Evolutionary conservation across 2,329 filamentous ascomycete species (phyloP).

Genomic region (Talaromyces sp.): DNA sequence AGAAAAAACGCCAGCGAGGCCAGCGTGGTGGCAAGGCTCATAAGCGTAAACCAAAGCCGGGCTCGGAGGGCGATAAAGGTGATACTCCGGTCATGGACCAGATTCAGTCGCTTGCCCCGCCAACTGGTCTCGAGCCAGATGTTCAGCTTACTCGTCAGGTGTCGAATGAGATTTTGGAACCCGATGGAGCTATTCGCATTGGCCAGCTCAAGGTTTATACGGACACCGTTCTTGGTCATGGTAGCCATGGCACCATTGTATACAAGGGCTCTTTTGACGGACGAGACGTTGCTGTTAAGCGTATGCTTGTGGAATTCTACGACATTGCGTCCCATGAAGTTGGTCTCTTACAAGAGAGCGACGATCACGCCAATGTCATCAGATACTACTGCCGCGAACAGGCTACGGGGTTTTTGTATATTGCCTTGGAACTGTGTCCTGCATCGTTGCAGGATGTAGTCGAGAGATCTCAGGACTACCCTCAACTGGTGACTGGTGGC

Average conservation of each 20-base stretch:
- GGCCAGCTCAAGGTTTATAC: conserved; percentile 57
- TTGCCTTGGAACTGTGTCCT: conserved; percentile 88
- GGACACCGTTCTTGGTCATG: conserved; percentile 59
- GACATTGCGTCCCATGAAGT: conserved; percentile 95
- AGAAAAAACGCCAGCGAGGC: conserved; percentile 65
- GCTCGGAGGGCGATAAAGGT: conserved; percentile 47
- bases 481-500: conserved; percentile 59
- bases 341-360: conserved; percentile 80
- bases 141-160: conserved; percentile 48
- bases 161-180: conserved; percentile 52
- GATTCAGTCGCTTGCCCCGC: conserved; percentile 37
- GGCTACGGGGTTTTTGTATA: conserved; percentile 87
- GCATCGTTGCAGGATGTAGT: conserved; percentile 90
- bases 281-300: conserved; percentile 88
- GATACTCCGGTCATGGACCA: conserved; percentile 53
- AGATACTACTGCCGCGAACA: conserved; percentile 92
- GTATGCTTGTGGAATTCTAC: conserved; percentile 93
- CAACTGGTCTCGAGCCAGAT: conserved; percentile 55
- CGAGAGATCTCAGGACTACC: conserved; percentile 63
- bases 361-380: conserved; percentile 94
- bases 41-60: conserved; percentile 48
- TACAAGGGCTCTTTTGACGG: conserved; percentile 94
- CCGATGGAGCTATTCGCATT: conserved; percentile 57
- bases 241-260: conserved; percentile 95
- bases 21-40: conserved; percentile 66